A percentile compares a stretch with the other conserved stretches of the same genome.
Evolutionary conservation across 805 yeast genomes (phyloP).

Genomic region (Pichia ethanolica): DNA sequence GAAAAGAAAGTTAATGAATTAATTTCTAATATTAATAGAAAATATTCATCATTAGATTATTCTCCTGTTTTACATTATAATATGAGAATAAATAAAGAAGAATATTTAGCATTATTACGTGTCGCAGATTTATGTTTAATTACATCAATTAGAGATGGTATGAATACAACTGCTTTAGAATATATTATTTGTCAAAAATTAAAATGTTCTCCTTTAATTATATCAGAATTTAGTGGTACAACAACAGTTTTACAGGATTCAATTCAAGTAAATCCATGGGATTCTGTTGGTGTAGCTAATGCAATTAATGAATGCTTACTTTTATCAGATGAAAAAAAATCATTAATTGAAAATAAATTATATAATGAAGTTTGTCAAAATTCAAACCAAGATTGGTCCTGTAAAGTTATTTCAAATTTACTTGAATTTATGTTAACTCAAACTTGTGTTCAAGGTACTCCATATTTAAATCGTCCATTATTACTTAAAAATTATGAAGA

Average conservation of each 20-base stretch:
- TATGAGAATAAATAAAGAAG: conserved; percentile 79
- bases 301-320: conserved; percentile 63
- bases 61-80: conserved; percentile 92
- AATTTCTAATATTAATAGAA: conserved; percentile 74
- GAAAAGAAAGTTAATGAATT: conserved; percentile 81
- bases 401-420: conserved; percentile 44
- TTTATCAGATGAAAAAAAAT: conserved; percentile 42
- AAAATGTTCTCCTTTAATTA: conserved; percentile 65
- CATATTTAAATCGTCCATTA: conserved; percentile 70
- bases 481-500: conserved; percentile 50
- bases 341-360: conserved; percentile 42
- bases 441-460: conserved; percentile 52
- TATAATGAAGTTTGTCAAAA: conserved; percentile 58
- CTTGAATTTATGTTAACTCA: conserved; percentile 27
- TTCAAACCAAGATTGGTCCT: conserved; percentile 79
- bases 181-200: conserved; percentile 81
- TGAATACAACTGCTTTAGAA: conserved; percentile 92
- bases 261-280: conserved; percentile 93
- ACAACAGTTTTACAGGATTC: conserved; percentile 66
- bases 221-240: conserved; percentile 92
- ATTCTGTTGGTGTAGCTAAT: conserved; percentile 85
- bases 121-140: conserved; percentile 87
- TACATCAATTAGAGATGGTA: conserved; percentile 90
- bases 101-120: conserved; percentile 78
- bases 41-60: conserved; percentile 72